Base-by-base conservation (phyloP, 306 rosid genomes). In the Vigna nakashimae region DNA sequence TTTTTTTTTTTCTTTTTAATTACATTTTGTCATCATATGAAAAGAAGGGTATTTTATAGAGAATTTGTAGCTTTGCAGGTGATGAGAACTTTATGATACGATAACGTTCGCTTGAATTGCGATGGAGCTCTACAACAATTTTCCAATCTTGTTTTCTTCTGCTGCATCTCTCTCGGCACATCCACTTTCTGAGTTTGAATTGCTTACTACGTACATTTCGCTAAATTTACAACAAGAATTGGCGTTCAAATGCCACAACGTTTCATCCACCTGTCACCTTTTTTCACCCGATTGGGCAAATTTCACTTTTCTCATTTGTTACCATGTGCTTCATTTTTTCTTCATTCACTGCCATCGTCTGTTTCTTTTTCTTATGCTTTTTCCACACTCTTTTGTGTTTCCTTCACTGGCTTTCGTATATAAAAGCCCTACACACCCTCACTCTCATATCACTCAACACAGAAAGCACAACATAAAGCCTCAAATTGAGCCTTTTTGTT, bases 261-360 rank as follows among this genome's bases (percentile, higher is more conserved):
- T 83, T 75, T 60, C 76, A 46, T 60, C 89, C 83, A 85, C 78
- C 38, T 85, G 90, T 91, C 88, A 69, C 63, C 32, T 38, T 16
- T 62, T 62, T 58, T 60, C 34, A 55, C 75, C 22, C 2, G 4
- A 34, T 52, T 17, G 59, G 3, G 53, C 40, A 4, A 38, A 9
- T 10, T 80, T 59, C 57, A 18, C 51, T 12, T 6, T 16, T 50
- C 26, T 9, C 20, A 30, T 3, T 7, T 65, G 6, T 16, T 9
- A 14, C 13, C 13, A 16, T 30, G 8, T 43, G 17, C 7, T 58
- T 5, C 4, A 2, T 49, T 15, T 49, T 49, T 69, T 26, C 56
- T 62, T 73, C 26, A 9, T 59, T 38, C 28, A 38, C 6, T 0
- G 38, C 59, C 18, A 24, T 63, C 32, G 12, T 56, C 53, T 43